These are phyloP conservation scores for Polytolypa hystricis DNA, from an alignment of 2,329 filamentous ascomycete species.

Conservation along the genomic window DNA sequence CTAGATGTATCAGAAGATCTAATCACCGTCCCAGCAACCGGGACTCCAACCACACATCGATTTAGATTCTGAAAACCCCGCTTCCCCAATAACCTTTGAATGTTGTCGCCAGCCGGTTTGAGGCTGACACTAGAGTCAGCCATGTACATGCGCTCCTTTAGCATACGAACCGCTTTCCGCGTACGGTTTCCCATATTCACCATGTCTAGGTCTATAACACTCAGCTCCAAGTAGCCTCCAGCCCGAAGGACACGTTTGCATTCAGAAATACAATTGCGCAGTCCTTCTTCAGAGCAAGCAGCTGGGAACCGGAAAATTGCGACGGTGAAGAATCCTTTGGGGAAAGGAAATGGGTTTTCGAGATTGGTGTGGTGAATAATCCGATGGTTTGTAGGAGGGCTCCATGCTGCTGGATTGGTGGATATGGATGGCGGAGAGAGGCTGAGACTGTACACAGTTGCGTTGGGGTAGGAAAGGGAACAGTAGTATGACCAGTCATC, in stretches of 20 bases:
- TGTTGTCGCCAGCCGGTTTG: slow-evolving; percentile 36
- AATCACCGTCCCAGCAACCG: slow-evolving; percentile 35
- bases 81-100: slow-evolving; percentile 35
- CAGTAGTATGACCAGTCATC: slow-evolving; percentile 44
- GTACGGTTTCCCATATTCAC: slow-evolving; percentile 39
- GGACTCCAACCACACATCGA: slow-evolving; percentile 38
- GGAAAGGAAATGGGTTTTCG: slow-evolving; percentile 35
- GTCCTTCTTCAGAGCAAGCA: slow-evolving; percentile 32
- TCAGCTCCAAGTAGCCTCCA: slow-evolving; percentile 40
- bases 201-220: slow-evolving; percentile 39
- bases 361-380: slow-evolving; percentile 32
- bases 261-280: slow-evolving; percentile 37
- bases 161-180: slow-evolving; percentile 32
- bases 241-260: slow-evolving; percentile 39
- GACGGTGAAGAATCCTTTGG: slow-evolving; percentile 36
- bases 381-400: slow-evolving; percentile 33
- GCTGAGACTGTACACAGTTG: slow-evolving; percentile 35
- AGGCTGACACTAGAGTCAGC: slow-evolving; percentile 34
- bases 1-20: slow-evolving; percentile 32
- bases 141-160: slow-evolving; percentile 36
- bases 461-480: slow-evolving; percentile 37
- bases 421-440: slow-evolving; percentile 22
- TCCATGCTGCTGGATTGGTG: slow-evolving; percentile 31
- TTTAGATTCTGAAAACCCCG: slow-evolving; percentile 39
- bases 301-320: slow-evolving; percentile 37